phyloP scores from a whole-genome alignment of 2,329 filamentous ascomycete genomes.

The Orbilia javanica region DNA sequence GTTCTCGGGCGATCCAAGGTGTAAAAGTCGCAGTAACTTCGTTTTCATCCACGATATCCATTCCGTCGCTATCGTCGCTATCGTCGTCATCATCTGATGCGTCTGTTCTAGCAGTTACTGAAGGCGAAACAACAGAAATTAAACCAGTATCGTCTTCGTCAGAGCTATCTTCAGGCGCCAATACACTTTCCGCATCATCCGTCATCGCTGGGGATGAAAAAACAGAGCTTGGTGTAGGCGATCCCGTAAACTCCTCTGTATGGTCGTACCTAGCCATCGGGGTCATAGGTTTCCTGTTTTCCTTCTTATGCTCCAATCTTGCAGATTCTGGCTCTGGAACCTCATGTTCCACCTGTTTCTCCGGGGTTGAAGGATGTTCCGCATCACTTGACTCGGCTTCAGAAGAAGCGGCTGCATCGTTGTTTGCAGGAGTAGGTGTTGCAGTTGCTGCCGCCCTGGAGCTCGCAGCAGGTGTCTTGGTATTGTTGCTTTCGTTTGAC shows the following conservation, averaged over 20 bases:
- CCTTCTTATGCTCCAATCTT: constrained; percentile 76
- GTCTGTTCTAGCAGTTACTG: constrained; percentile 52
- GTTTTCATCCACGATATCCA: constrained; percentile 54
- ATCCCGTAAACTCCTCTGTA: constrained; percentile 50
- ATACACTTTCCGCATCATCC: constrained; percentile 49
- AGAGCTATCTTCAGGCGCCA: constrained; percentile 56
- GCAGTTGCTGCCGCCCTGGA: constrained; percentile 59
- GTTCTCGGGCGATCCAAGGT: constrained; percentile 53
- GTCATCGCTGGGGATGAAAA: constrained; percentile 56
- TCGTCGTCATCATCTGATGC: constrained; percentile 39
- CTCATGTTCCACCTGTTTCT: constrained; percentile 73
- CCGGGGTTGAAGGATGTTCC: constrained; percentile 72
- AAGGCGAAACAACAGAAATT: constrained; percentile 59
- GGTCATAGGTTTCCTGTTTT: constrained; percentile 62
- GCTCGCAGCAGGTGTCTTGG: constrained; percentile 71
- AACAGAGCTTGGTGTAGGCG: constrained; percentile 54
- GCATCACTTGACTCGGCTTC: constrained; percentile 36
- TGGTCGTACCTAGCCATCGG: constrained; percentile 44
- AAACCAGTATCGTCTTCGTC: constrained; percentile 59
- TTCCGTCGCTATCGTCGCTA: constrained; percentile 55
- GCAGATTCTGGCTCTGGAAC: constrained; percentile 73
- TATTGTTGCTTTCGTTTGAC: constrained; percentile 63
- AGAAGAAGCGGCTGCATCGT: constrained; percentile 18
- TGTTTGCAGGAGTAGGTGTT: constrained; percentile 61
- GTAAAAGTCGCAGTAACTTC: constrained; percentile 58